These are phyloP conservation scores for Trichoderma oligosporum DNA, from an alignment of 2,329 filamentous ascomycete genomes.

Conservation along the genomic window DNA sequence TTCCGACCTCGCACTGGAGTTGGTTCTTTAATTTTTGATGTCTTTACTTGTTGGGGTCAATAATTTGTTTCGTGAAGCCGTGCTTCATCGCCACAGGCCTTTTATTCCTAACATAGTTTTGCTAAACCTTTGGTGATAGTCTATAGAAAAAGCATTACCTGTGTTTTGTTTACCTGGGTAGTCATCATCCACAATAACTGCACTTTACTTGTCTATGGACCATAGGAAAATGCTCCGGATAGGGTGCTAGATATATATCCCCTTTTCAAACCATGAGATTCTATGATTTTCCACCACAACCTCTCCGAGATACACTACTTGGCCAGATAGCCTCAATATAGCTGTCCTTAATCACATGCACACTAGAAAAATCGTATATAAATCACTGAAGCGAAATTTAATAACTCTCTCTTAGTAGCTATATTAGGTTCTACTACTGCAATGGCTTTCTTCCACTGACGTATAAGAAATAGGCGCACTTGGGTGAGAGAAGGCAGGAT, in stretches of 20 bases:
- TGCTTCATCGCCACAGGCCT: no score
- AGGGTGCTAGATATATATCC: not conserved
- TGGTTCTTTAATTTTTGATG: no score
- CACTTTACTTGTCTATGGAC: not conserved
- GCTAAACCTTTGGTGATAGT: no score
- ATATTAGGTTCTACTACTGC: not conserved
- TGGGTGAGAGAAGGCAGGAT: not conserved
- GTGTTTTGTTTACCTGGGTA: not conserved
- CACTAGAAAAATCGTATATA: not conserved
- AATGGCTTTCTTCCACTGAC: not conserved
- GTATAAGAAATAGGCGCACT: not conserved
- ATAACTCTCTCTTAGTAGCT: not conserved
- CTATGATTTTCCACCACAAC: not conserved
- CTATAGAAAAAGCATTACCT: no score
- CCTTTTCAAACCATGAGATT: not conserved
- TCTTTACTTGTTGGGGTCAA: no score
- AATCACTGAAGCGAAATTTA: not conserved
- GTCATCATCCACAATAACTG: not conserved
- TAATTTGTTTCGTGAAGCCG: no score
- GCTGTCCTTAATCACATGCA: not conserved
- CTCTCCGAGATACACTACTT: not conserved
- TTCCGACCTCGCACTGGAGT: no score
- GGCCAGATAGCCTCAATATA: not conserved
- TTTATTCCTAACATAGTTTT: no score
- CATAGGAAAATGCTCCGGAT: no score